phyloP scores from a whole-genome alignment of 306 rosid species.

The Cicer bijugum region DNA sequence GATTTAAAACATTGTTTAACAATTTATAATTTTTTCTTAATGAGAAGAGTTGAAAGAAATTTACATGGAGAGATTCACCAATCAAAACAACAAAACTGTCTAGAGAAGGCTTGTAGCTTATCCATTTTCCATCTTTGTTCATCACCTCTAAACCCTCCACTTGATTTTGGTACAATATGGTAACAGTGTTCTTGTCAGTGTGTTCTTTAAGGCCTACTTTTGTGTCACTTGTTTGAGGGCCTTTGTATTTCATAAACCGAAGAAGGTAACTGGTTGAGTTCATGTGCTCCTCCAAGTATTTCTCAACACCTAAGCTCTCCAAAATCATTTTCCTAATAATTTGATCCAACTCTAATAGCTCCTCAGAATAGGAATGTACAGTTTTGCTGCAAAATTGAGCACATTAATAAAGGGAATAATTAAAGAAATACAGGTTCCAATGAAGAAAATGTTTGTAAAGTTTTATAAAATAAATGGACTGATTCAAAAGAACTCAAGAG shows the following conservation, averaged over 20 bases:
- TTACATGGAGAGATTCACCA: slow-evolving; percentile 71
- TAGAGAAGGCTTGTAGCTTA: slow-evolving; percentile 57
- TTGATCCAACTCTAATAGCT: slow-evolving; percentile 61
- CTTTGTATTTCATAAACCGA: slow-evolving; percentile 70
- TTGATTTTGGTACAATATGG: slow-evolving; percentile 71
- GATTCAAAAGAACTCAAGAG: no score
- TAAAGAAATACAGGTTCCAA: background rate
- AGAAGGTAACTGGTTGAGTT: slow-evolving; percentile 72
- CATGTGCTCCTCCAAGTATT: slow-evolving; percentile 74
- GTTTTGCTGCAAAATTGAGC: slow-evolving; percentile 53
- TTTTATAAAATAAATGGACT: no score
- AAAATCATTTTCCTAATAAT: slow-evolving; percentile 73
- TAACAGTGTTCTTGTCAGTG: slow-evolving; percentile 71
- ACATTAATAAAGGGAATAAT: background rate
- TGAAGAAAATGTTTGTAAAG: background rate
- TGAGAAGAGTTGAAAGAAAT: slow-evolving; percentile 12
- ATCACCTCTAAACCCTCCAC: slow-evolving; percentile 72
- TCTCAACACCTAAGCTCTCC: slow-evolving; percentile 73
- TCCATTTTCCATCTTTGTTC: slow-evolving; percentile 77
- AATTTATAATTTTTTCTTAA: background rate
- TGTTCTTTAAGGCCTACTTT: slow-evolving; percentile 62
- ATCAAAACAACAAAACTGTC: slow-evolving; percentile 59
- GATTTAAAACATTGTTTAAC: background rate
- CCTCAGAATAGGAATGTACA: slow-evolving; percentile 57
- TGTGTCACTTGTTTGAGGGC: slow-evolving; percentile 62